A percentile compares a stretch with the other conserved stretches of the same genome.
Conservation (phyloP, 441 rosid species). For the Croton laevigatus region DNA sequence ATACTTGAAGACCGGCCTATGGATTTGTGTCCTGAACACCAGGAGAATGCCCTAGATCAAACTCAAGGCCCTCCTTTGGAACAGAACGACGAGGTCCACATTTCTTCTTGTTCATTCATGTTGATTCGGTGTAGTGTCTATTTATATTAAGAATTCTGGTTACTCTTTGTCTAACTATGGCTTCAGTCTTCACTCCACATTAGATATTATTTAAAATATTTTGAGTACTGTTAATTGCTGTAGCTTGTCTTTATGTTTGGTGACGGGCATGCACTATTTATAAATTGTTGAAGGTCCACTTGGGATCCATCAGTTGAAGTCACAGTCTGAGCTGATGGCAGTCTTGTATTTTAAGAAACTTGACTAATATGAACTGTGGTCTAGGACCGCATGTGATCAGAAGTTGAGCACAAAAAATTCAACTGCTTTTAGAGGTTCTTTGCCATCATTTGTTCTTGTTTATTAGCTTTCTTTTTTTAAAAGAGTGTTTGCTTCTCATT, state of each 20-base stretch:
- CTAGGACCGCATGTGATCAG: no score
- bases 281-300: not conserved
- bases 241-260: not conserved
- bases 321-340: not conserved
- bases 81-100: not conserved
- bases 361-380: no score
- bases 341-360: not conserved
- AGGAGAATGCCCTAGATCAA: constrained; percentile 1
- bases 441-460: no score
- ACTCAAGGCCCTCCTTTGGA: constrained; percentile 4
- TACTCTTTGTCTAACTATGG: not conserved
- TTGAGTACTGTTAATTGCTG: not conserved
- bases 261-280: not conserved
- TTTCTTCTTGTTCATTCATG: not conserved
- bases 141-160: not conserved
- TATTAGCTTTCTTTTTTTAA: no score
- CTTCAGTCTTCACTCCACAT: not conserved
- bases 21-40: not conserved
- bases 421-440: no score
- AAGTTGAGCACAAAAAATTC: no score
- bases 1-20: not conserved
- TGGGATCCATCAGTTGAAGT: not conserved
- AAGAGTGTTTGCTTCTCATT: no score
- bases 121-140: not conserved
- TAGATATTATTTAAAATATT: not conserved